phyloP scores from a whole-genome alignment of 2,329 filamentous ascomycete species.

The Myotisia sp. region DNA sequence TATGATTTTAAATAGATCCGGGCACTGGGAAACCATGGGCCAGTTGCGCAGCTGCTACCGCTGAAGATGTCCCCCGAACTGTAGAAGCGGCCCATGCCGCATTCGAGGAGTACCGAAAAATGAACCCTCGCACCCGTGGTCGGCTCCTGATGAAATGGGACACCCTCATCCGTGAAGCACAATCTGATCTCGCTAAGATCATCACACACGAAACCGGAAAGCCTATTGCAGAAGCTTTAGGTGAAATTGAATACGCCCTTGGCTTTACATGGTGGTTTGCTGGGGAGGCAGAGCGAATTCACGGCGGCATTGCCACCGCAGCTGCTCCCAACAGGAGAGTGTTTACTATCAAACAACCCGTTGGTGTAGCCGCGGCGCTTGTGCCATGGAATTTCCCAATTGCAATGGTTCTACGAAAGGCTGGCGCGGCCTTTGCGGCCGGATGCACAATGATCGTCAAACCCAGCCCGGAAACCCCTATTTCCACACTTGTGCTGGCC shows the following conservation, averaged over 20 bases:
- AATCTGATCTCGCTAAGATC: slow-evolving; percentile 59
- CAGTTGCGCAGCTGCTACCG: slow-evolving; percentile 35
- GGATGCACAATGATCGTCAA: slow-evolving; percentile 29
- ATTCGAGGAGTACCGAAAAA: slow-evolving; percentile 46
- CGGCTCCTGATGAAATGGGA: slow-evolving; percentile 53
- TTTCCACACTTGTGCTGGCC: slow-evolving; percentile 21
- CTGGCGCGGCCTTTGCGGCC: slow-evolving; percentile 24
- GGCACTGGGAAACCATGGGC: slow-evolving; percentile 39
- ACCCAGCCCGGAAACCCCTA: slow-evolving; percentile 24
- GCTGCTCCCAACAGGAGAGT: slow-evolving; percentile 59
- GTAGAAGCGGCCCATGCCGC: slow-evolving; percentile 47
- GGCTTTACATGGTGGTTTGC: slow-evolving; percentile 71
- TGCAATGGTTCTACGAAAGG: slow-evolving; percentile 47
- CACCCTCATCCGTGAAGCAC: slow-evolving; percentile 46
- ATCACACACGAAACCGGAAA: slow-evolving; percentile 90
- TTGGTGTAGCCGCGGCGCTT: slow-evolving; percentile 70
- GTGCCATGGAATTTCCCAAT: slow-evolving; percentile 84
- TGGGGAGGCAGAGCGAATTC: slow-evolving; percentile 59
- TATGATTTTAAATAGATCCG: too few relatives aligned
- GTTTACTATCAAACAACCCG: slow-evolving; percentile 65
- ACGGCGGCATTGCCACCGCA: slow-evolving; percentile 61
- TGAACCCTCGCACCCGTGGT: slow-evolving; percentile 47
- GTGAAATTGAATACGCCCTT: slow-evolving; percentile 58
- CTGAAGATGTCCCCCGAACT: slow-evolving; percentile 48
- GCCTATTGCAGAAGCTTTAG: slow-evolving; percentile 58